These are phyloP conservation scores for Apiospora phragmitis DNA, from an alignment of 2,329 filamentous ascomycete genomes.

Conservation along the genomic window DNA sequence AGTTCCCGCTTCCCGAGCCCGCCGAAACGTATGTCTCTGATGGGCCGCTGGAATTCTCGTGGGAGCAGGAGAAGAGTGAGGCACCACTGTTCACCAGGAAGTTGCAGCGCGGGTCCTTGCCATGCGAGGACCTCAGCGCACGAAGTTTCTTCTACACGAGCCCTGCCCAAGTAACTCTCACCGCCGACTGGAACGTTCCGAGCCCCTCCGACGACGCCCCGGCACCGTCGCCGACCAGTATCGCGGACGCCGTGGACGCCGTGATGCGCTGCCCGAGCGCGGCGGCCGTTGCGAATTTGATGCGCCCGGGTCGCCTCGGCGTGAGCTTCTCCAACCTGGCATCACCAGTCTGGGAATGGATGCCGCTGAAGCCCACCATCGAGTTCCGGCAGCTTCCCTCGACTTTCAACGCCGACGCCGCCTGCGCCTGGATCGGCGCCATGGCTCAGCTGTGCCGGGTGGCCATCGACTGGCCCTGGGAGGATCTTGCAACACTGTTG, in stretches of 20 bases:
- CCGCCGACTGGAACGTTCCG: not conserved
- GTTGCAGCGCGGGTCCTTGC: not conserved
- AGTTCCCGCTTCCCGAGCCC: not conserved
- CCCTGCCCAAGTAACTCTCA: not conserved
- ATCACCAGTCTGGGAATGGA: not conserved
- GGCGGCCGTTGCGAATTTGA: not conserved
- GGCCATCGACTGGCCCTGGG: not conserved
- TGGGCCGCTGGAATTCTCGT: not conserved
- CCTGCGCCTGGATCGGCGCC: not conserved
- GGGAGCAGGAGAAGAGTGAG: not conserved
- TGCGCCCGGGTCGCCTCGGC: not conserved
- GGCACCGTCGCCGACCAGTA: not conserved
- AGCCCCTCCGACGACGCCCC: not conserved
- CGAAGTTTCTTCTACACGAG: not conserved
- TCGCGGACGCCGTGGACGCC: not conserved
- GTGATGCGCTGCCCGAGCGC: not conserved
- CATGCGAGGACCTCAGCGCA: not conserved
- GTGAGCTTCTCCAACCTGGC: not conserved
- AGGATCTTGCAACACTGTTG: not conserved
- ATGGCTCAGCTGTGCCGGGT: not conserved
- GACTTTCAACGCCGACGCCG: not conserved
- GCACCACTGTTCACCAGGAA: not conserved
- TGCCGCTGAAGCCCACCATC: not conserved
- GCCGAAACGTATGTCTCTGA: not conserved
- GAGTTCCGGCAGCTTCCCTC: not conserved